Base-by-base conservation (phyloP, 345 rosid genomes). In the Cardamine resedifolia region DNA sequence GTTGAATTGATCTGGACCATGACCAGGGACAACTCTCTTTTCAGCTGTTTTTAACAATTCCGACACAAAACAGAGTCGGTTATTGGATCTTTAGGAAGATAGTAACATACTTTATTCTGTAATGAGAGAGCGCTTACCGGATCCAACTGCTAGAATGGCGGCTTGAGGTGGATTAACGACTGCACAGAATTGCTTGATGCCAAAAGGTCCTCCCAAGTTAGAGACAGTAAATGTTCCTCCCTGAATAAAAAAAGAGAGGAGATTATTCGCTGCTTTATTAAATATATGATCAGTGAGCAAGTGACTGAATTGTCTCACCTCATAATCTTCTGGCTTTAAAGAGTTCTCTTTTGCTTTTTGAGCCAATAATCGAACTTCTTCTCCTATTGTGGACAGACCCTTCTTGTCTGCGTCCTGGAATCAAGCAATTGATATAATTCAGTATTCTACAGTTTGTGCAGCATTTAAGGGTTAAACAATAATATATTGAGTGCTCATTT, bases 211-310 rank as follows among this genome's bases (percentile, higher is more conserved):
- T 70, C 80, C 80, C 85, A 95, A 81, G 81, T 95, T 95, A 51
- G 99, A 86, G 6, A 95, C 98, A 0, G 98, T 86, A 69, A 95
- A 95, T 11, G 99, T 91, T 62, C 99, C 99, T 78, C 98, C 98
- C 99, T 95, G 90, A 33, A 78, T 66, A 59, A 33, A 60, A 38
- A 11, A 38, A n/a, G n/a, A n/a, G n/a, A n/a, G n/a, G 11, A 30
- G 20, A 21, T 28, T 28, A 10, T 70, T 28, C 48, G 60, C 47
- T 10, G 19, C 14, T 24, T 24, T 62, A 3, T 10, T 7, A 48
- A 38, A 6, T 9, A 64, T 38, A 48, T 38, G 60, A 23, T 23
- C n/a, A 8, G 36, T 62, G 53, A 61, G 2, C 3, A 58, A 33
- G 44, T 3, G 21, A 39, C 28, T 21, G 56, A 30, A 33, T 11